Evolutionary conservation across 2,329 filamentous ascomycete genomes (phyloP).

Genomic region (Talaromyces pinophilus): DNA sequence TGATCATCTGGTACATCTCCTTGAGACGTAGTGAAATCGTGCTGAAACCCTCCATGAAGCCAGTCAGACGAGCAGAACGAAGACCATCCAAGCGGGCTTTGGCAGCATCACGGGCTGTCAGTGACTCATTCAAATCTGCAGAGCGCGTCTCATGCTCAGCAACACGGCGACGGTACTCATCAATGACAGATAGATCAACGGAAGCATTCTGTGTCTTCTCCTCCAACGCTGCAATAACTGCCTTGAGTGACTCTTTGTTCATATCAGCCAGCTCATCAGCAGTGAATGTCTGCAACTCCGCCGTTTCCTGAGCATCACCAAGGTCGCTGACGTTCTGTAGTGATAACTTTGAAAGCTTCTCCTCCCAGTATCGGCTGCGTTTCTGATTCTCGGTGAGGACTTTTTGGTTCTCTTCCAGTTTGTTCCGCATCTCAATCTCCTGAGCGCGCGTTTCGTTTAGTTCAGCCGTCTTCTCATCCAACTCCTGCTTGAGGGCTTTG

Average conservation of each 20-base stretch:
- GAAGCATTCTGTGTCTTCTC: conserved; percentile 80
- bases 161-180: conserved; percentile 82
- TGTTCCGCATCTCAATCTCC: conserved; percentile 98
- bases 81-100: conserved; percentile 94
- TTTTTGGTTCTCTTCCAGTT: conserved; percentile 95
- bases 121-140: conserved; percentile 78
- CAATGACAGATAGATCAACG: conserved; percentile 84
- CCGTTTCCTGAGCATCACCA: conserved; percentile 52
- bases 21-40: conserved; percentile 92
- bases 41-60: conserved; percentile 98
- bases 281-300: conserved; percentile 72
- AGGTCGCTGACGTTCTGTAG: conserved; percentile 80
- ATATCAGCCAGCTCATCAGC: conserved; percentile 66
- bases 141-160: conserved; percentile 79
- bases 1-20: conserved; percentile 99
- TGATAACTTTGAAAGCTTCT: conserved; percentile 80
- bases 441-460: conserved; percentile 84
- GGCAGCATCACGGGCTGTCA: conserved; percentile 75
- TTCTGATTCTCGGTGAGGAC: conserved; percentile 82
- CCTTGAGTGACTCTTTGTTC: conserved; percentile 63
- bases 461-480: conserved; percentile 82
- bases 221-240: conserved; percentile 65
- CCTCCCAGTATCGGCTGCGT: conserved; percentile 79
- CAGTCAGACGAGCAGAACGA: conserved; percentile 83
- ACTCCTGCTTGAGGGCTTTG: conserved; percentile 73